phyloP scores from a whole-genome alignment of 805 yeast species.

The Hyphopichia homilentoma region DNA sequence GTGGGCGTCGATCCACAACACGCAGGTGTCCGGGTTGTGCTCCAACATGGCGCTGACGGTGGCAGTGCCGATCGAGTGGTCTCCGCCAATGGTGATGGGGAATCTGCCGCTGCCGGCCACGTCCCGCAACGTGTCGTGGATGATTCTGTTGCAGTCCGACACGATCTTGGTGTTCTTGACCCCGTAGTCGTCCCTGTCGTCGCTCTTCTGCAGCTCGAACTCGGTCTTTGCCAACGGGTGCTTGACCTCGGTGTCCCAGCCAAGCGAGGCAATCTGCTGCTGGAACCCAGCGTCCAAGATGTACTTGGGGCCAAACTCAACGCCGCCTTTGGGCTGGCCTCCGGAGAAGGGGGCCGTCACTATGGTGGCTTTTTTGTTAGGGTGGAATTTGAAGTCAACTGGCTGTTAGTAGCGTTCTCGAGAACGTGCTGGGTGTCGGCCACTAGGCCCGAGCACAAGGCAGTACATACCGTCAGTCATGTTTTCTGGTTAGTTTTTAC shows the following conservation, averaged over 20 bases:
- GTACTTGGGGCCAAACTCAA: constrained; percentile 88
- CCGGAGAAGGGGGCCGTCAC: constrained; percentile 92
- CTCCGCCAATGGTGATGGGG: constrained; percentile 92
- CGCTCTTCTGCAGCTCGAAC: constrained; percentile 39
- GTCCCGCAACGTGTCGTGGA: constrained; percentile 56
- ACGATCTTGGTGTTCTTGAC: constrained; percentile 76
- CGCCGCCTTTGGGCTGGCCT: constrained; percentile 93
- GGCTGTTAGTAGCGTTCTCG: background rate
- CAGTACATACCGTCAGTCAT: constrained; percentile 3
- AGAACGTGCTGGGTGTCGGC: too few species aligned
- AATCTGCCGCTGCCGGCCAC: constrained; percentile 48
- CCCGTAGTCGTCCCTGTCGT: constrained; percentile 46
- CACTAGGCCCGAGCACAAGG: background rate
- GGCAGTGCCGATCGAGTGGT: constrained; percentile 93
- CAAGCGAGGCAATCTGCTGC: constrained; percentile 57
- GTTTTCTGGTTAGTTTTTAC: too few species aligned
- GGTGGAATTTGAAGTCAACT: constrained; percentile 51
- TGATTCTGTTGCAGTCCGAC: constrained; percentile 60
- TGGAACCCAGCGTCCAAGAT: constrained; percentile 70
- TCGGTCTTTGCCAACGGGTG: constrained; percentile 53
- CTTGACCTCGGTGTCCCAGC: constrained; percentile 60
- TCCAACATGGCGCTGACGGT: constrained; percentile 82
- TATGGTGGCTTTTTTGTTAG: constrained; percentile 56
- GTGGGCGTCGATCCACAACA: constrained; percentile 97
- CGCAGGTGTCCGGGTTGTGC: constrained; percentile 80